Evolutionary conservation across 176 grass and related monocot species (phyloP).

Genomic region (Bonia amplexicaulis): DNA sequence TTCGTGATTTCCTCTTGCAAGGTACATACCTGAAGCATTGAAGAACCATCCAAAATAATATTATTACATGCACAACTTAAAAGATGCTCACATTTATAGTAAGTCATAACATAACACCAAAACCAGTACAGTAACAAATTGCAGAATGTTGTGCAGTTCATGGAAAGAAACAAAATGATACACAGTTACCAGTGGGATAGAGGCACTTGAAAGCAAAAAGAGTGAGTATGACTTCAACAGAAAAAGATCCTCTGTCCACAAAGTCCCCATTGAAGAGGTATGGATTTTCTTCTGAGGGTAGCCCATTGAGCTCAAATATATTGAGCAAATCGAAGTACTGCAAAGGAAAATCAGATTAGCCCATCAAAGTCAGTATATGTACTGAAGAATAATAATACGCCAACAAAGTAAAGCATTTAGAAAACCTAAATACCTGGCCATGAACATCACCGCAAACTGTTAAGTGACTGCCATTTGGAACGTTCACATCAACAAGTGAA

Average conservation of each 20-base stretch:
- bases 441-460: conserved; percentile 96
- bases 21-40: conserved; percentile 68
- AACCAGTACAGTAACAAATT: neutral
- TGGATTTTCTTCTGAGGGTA: conserved; percentile 94
- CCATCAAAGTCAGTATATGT: neutral
- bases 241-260: conserved; percentile 98
- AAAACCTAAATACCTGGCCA: conserved; percentile 62
- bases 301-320: conserved; percentile 94
- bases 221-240: conserved; percentile 96
- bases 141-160: neutral
- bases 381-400: neutral
- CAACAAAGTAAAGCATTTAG: neutral
- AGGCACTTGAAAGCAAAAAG: conserved; percentile 96
- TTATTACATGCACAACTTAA: neutral
- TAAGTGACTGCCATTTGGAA: conserved; percentile 53
- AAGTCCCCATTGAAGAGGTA: conserved; percentile 98
- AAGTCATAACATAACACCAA: neutral
- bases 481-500: conserved; percentile 73
- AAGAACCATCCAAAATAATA: conserved; percentile 22
- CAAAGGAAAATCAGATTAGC: conserved; percentile 3
- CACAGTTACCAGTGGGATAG: conserved; percentile 60
- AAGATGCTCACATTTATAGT: neutral
- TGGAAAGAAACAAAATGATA: neutral
- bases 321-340: conserved; percentile 93
- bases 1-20: conserved; percentile 93